Evolutionary conservation across 2,329 filamentous ascomycete species (phyloP).

Genomic region (Fusarium siculi): DNA sequence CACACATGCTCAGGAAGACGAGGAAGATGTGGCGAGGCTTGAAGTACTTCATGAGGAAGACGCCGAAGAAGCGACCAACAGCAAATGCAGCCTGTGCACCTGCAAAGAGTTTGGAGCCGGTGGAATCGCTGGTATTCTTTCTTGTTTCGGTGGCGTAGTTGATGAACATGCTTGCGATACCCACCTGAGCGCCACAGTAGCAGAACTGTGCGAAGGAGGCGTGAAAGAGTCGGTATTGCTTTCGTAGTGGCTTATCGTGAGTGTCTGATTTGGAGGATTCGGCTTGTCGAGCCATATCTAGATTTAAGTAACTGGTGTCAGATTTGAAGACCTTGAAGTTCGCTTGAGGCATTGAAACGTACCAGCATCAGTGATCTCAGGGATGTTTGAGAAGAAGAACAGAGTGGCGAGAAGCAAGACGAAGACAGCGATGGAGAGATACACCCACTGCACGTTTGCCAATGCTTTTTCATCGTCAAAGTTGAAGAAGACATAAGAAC

Average conservation of each 20-base stretch:
- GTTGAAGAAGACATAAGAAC: constrained; percentile 78
- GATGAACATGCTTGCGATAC: constrained; percentile 75
- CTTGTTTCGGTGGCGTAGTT: constrained; percentile 74
- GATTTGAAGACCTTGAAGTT: not conserved
- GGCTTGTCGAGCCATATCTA: constrained; percentile 73
- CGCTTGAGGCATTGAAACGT: constrained; percentile 2
- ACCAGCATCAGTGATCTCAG: constrained; percentile 71
- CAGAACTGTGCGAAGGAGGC: constrained; percentile 81
- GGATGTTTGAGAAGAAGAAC: constrained; percentile 74
- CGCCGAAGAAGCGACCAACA: constrained; percentile 76
- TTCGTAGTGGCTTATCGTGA: constrained; percentile 70
- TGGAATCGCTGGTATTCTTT: constrained; percentile 59
- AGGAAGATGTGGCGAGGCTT: constrained; percentile 76
- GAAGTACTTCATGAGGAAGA: constrained; percentile 72
- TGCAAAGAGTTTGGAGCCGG: constrained; percentile 75
- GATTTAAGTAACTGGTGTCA: not conserved
- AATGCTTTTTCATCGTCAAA: constrained; percentile 67
- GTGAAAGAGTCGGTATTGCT: constrained; percentile 81
- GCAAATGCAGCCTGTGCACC: constrained; percentile 80
- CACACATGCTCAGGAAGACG: constrained; percentile 69
- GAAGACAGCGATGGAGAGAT: constrained; percentile 77
- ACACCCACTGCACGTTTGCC: constrained; percentile 79
- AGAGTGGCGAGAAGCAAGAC: constrained; percentile 72
- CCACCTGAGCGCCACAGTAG: constrained; percentile 79
- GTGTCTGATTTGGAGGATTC: constrained; percentile 62